phyloP scores from a whole-genome alignment of 352 stramenopile genomes.

The Globisporangium cystogenes region DNA sequence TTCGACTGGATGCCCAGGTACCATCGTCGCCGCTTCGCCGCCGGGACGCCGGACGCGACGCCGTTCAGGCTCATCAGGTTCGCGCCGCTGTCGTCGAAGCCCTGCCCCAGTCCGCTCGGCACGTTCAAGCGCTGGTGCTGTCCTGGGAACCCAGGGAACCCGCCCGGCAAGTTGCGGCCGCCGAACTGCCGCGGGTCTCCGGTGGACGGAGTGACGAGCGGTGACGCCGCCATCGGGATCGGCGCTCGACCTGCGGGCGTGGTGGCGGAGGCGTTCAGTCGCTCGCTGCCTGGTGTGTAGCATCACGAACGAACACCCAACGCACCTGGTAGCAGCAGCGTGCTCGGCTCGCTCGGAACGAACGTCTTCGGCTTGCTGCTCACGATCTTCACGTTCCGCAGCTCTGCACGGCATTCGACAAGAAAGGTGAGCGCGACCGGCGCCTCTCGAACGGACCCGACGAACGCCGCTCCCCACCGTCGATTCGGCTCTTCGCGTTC shows the following conservation, averaged over 20 bases:
- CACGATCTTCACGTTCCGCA: slow-evolving; percentile 61
- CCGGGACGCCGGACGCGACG: slow-evolving; percentile 16
- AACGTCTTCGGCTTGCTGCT: slow-evolving; percentile 81
- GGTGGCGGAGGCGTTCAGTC: not conserved
- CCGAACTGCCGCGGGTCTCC: slow-evolving; percentile 62
- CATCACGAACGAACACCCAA: too few species aligned
- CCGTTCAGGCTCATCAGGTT: not conserved
- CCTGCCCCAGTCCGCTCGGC: slow-evolving; percentile 8
- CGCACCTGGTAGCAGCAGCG: slow-evolving; percentile 53
- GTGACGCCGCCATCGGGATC: slow-evolving; percentile 78
- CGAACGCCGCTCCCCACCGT: slow-evolving; percentile 28
- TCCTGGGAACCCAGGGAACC: slow-evolving; percentile 9
- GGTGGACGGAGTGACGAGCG: slow-evolving; percentile 57
- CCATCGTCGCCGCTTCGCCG: slow-evolving; percentile 89
- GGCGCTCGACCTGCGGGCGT: slow-evolving; percentile 39
- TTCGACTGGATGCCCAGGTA: slow-evolving; percentile 99
- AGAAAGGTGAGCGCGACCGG: not conserved
- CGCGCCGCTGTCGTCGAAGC: slow-evolving; percentile 27
- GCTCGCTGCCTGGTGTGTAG: too few species aligned
- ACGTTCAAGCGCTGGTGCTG: slow-evolving; percentile 10
- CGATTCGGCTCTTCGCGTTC: slow-evolving; percentile 92
- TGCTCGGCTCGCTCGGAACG: slow-evolving; percentile 53
- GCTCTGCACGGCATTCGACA: too few species aligned
- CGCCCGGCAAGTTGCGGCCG: slow-evolving; percentile 27
- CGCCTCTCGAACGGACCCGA: not conserved